Base-by-base conservation (phyloP, 2,329 filamentous ascomycete species). In the Waltergamsia citrina region DNA sequence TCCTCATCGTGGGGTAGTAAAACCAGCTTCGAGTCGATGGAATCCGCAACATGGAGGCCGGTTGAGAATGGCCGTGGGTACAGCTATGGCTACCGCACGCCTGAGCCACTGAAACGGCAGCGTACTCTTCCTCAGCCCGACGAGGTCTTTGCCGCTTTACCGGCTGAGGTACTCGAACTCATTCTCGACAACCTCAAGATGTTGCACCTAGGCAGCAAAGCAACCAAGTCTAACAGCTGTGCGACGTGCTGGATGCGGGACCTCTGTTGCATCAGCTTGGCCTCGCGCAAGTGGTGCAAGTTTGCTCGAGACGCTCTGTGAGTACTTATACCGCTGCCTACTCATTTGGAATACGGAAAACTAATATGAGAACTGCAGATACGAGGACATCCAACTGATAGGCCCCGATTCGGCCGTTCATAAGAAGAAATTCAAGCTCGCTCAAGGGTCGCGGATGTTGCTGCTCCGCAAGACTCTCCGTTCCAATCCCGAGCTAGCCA, bases 231-330 rank as follows among this genome's bases (percentile, higher is more conserved):
- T n/a, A n/a, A 55, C 22, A 76, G 72, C 50, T 80, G 76, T 47
- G 65, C 73, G 12, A 79, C 76, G 14, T 80, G 76, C 50, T 78
- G 71, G 69, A 76, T 77, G 71, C 63, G 76, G 32, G 74, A 81
- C 44, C 53, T 69, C 20, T 70, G 65, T 42, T 65, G 63, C 27
- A 49, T 78, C 26, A 61, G 66, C 9, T 37, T 73, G 9, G 59
- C 62, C 24, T 69, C 65, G 12, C 63, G 62, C 40, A 74, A 68
- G 44, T 69, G 70, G 56, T 57, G 66, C 44, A 64, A 63, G 41
- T 63, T 62, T 26, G 71, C 71, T 6, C 62, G 66, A 15, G 52
- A 54, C 15, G 65, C 65, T 11, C 49, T 78, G 62, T 77, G 56
- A 60, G 66, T 54, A 30, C 12, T 11, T 32, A 24, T 30, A 16